Percentiles rank a stretch among this genome's conserved stretches.
phyloP scores from a whole-genome alignment of 2,329 filamentous ascomycete genomes.

The Fusarium sp. region DNA sequence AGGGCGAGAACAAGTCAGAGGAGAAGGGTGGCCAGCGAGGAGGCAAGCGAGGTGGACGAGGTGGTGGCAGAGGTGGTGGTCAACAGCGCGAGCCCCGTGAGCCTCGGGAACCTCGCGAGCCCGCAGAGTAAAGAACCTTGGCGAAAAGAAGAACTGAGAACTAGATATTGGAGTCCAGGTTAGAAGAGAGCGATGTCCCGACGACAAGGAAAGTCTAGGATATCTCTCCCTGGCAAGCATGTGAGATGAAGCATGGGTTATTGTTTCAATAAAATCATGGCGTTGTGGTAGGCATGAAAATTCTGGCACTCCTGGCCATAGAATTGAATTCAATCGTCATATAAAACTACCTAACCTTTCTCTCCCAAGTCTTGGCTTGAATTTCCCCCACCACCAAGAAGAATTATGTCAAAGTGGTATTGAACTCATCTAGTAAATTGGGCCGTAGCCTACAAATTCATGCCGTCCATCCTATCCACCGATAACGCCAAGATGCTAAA shows the following conservation, averaged over 20 bases:
- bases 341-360: conserved; percentile 38
- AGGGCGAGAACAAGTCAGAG: conserved; percentile 64
- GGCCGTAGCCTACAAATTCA: conserved; percentile 51
- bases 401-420: conserved; percentile 49
- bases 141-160: conserved; percentile 34
- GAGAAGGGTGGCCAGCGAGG: conserved; percentile 64
- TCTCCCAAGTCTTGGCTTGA: conserved; percentile 4
- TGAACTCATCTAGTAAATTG: conserved; percentile 52
- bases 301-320: conserved; percentile 53
- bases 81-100: conserved; percentile 65
- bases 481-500: conserved; percentile 59
- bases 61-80: conserved; percentile 66
- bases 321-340: conserved; percentile 56
- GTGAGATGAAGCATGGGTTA: conserved; percentile 51
- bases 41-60: conserved; percentile 66
- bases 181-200: conserved; percentile 43
- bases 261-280: conserved; percentile 56
- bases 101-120: conserved; percentile 62
- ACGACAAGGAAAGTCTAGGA: conserved; percentile 44
- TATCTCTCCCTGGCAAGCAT: conserved; percentile 47
- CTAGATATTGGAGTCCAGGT: conserved; percentile 41
- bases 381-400: conserved; percentile 28
- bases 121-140: conserved; percentile 43
- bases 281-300: conserved; percentile 57
- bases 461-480: conserved; percentile 55